Evolutionary conservation across 2,329 filamentous ascomycete genomes (phyloP), one percentile per base, ranked within the genome.

Genomic region (Akanthomyces muscarius): DNA sequence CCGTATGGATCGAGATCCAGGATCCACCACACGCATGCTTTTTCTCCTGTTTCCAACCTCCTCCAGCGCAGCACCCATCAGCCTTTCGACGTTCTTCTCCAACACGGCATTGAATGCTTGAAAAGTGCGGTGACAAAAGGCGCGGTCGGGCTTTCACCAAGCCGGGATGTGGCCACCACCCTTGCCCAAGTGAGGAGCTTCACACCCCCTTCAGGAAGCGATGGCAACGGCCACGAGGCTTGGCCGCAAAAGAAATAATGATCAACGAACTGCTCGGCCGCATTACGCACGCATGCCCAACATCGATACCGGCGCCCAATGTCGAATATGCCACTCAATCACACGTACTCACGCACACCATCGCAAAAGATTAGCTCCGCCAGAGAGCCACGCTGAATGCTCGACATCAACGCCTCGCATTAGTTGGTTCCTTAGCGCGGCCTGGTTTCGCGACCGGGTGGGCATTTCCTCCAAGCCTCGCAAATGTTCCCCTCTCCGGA

Each of bases 351-450:
- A 23, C 23, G 14, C 36, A 8, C 53, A 56, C 41, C 53, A 30
- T 23, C 18, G 10, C 14, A 8, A 14, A 18, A 16, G 47, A 38
- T 28, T 30, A 28, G 28, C 36, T 61, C 50, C 50, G 58, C 58
- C 41, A 11, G 47, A 52, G 42, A 61, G 58, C 58, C 58, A 61
- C 58, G 50, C 58, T 61, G 45, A 63, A 63, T 63, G 61, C 54
- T 45, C 53, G 61, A 63, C 61, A 63, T 57, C 25, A 38, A 51
- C 61, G 61, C 61, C 61, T 28, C 51, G 61, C 61, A 63, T 63
- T 63, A 63, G 61, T 33, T 54, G 14, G 45, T 33, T 30, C 25
- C 14, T 44, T 63, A 63, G 61, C 61, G 61, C 61, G 61, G 53
- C 61, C 61, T 51, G 61, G 21, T 56, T 51, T 56, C 36, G 25